Evolutionary conservation across 2,329 filamentous ascomycete genomes (phyloP).

Genomic region (Aspergillus aculeatus): DNA sequence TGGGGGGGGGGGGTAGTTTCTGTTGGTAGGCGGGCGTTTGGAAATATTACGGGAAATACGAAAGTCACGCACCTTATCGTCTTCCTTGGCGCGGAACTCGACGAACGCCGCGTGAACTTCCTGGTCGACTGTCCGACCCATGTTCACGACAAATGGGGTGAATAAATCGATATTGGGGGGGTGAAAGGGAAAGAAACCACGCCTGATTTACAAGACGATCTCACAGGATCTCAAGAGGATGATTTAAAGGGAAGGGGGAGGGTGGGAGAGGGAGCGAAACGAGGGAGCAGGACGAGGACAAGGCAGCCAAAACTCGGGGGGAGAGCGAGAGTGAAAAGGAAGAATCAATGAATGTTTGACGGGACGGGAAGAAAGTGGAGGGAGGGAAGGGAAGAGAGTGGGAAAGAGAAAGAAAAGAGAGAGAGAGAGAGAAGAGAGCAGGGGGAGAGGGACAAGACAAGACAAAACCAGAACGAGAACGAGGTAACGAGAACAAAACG

Average conservation of each 20-base stretch:
- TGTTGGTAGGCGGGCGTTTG: slow-evolving; percentile 24
- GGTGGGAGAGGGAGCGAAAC: slow-evolving; percentile 15
- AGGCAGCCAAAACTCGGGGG: slow-evolving; percentile 17
- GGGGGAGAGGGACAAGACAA: slow-evolving; percentile 18
- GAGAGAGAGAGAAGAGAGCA: slow-evolving; percentile 2
- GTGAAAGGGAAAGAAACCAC: slow-evolving; percentile 7
- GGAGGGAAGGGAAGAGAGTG: not conserved
- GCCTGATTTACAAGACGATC: not conserved
- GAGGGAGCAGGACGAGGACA: slow-evolving; percentile 14
- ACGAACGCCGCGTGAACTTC: slow-evolving; percentile 54
- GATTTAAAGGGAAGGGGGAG: slow-evolving; percentile 6
- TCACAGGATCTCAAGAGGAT: slow-evolving; percentile 16
- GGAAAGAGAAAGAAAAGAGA: slow-evolving; percentile 13
- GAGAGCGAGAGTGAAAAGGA: slow-evolving; percentile 17
- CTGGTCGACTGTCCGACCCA: slow-evolving; percentile 54
- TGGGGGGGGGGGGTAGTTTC: slow-evolving; percentile 4
- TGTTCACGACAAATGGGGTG: slow-evolving; percentile 32
- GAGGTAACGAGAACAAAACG: slow-evolving; percentile 18
- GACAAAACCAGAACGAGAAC: slow-evolving; percentile 17
- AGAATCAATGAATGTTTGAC: slow-evolving; percentile 13
- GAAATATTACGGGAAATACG: slow-evolving; percentile 45
- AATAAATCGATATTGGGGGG: slow-evolving; percentile 26
- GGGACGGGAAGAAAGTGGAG: slow-evolving; percentile 10
- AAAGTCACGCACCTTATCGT: slow-evolving; percentile 48
- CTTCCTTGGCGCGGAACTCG: slow-evolving; percentile 55